A percentile compares a stretch with the other conserved stretches of the same genome.
Evolutionary conservation across 108 stramenopile genomes (phyloP).

Genomic region (Nitzschia sp.): DNA sequence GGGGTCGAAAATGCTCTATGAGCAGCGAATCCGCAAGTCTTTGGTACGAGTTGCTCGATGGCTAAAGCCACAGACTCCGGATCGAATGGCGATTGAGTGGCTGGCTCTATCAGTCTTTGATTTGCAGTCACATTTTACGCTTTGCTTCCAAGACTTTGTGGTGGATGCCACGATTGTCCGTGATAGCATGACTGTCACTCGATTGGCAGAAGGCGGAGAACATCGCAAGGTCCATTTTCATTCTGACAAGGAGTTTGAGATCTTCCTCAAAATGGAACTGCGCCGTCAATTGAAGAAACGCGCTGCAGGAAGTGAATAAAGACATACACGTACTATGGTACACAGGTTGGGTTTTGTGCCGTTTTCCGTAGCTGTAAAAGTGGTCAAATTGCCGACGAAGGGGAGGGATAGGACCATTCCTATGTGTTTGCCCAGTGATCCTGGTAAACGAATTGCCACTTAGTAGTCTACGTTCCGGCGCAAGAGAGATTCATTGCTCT

Average conservation of each 20-base stretch:
- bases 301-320: too few species aligned
- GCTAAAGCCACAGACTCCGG: conserved; percentile 37
- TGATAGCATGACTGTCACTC: conserved; percentile 62
- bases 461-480: too few species aligned
- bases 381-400: too few species aligned
- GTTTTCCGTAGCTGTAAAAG: too few species aligned
- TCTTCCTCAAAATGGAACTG: conserved; percentile 59
- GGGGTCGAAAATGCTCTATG: conserved; percentile 76
- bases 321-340: too few species aligned
- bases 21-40: conserved; percentile 61
- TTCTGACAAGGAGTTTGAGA: conserved; percentile 74
- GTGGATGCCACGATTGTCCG: conserved; percentile 63
- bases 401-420: too few species aligned
- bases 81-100: conserved; percentile 62
- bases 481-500: too few species aligned
- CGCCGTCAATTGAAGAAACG: conserved; percentile 30
- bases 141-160: conserved; percentile 38
- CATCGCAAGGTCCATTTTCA: conserved; percentile 63
- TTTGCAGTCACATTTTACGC: conserved; percentile 60
- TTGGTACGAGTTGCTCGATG: conserved; percentile 38
- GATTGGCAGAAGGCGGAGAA: conserved; percentile 34
- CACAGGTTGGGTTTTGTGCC: too few species aligned
- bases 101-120: conserved; percentile 74
- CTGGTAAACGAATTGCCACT: too few species aligned
- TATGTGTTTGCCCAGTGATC: too few species aligned